Evolutionary conservation across 2,329 filamentous ascomycete genomes (phyloP).

Genomic region (Sordariomycetes sp.): DNA sequence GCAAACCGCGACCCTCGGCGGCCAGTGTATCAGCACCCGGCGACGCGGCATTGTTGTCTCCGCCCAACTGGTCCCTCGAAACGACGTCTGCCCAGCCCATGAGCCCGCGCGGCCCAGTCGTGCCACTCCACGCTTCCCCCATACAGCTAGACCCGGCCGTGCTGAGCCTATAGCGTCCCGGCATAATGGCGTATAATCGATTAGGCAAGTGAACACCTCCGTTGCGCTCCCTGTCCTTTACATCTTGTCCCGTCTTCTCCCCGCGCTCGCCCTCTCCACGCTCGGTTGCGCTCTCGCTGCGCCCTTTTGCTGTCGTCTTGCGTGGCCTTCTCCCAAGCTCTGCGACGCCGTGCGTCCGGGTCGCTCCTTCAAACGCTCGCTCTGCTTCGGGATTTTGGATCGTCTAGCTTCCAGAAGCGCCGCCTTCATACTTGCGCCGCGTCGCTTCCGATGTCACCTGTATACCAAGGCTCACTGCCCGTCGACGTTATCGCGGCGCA

Average conservation of each 20-base stretch:
- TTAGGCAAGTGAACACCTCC: constrained; percentile 7
- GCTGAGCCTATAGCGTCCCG: not conserved
- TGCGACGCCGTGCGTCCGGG: not conserved
- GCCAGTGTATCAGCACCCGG: not conserved
- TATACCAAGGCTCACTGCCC: not conserved
- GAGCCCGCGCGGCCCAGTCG: not conserved
- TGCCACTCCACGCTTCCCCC: not conserved
- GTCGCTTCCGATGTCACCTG: not conserved
- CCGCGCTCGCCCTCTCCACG: constrained; percentile 1
- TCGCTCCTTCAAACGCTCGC: not conserved
- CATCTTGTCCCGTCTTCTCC: not conserved
- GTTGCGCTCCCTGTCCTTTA: not conserved
- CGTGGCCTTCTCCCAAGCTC: not conserved
- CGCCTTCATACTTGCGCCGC: not conserved
- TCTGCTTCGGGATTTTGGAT: not conserved
- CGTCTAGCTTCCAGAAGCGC: not conserved
- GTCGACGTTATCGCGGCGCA: constrained; percentile 1
- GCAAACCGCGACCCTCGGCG: not conserved
- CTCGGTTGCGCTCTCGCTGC: not conserved
- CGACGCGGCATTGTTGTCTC: not conserved
- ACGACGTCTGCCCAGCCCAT: not conserved
- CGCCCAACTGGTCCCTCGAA: not conserved
- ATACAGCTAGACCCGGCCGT: not conserved
- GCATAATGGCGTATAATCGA: constrained; percentile 9
- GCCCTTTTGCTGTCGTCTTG: not conserved